Percentiles rank a stretch among this genome's conserved stretches.
Conservation (phyloP, 140 eudicot species). For the Cichorium intybus region DNA sequence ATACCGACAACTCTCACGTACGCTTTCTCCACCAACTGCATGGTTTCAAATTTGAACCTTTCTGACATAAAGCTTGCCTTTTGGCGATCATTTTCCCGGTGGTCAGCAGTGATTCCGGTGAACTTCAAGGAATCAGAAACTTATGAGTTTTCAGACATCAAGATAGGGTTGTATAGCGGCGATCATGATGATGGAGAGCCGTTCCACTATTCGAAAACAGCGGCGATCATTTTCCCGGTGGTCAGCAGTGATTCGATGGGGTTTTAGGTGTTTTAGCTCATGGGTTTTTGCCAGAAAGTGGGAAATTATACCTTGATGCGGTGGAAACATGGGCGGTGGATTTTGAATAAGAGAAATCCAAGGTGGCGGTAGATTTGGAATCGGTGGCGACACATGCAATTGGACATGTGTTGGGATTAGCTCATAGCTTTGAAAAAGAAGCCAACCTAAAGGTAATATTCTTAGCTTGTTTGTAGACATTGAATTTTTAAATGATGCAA, state of each 20-base stretch:
- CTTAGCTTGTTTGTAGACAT: too few species aligned
- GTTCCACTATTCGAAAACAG: too few species aligned
- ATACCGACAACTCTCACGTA: conserved; percentile 67
- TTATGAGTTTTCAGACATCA: conserved; percentile 67
- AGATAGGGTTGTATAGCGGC: conserved; percentile 70
- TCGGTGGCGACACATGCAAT: conserved; percentile 93
- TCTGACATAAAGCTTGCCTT: conserved; percentile 39
- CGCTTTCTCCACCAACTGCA: conserved; percentile 46
- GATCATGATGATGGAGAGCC: conserved; percentile 95
- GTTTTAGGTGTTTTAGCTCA: conserved; percentile 83
- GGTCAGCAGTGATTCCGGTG: conserved; percentile 73
- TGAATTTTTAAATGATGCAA: too few species aligned
- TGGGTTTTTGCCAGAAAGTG: conserved; percentile 88
- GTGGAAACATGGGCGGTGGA: conserved; percentile 89
- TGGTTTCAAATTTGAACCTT: conserved; percentile 24
- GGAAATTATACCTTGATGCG: conserved; percentile 77
- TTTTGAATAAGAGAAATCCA: conserved; percentile 43
- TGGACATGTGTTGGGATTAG: conserved; percentile 82
- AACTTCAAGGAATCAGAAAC: conserved; percentile 47
- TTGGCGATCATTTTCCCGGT: conserved; percentile 48
- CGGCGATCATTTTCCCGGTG: too few species aligned
- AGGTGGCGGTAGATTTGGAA: conserved; percentile 70
- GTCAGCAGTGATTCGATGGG: too few species aligned
- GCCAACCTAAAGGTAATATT: too few species aligned
- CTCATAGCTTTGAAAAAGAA: conserved; percentile 55